Conservation (phyloP, 2,329 filamentous ascomycete species). For the Ceratocystis alfenasii region DNA sequence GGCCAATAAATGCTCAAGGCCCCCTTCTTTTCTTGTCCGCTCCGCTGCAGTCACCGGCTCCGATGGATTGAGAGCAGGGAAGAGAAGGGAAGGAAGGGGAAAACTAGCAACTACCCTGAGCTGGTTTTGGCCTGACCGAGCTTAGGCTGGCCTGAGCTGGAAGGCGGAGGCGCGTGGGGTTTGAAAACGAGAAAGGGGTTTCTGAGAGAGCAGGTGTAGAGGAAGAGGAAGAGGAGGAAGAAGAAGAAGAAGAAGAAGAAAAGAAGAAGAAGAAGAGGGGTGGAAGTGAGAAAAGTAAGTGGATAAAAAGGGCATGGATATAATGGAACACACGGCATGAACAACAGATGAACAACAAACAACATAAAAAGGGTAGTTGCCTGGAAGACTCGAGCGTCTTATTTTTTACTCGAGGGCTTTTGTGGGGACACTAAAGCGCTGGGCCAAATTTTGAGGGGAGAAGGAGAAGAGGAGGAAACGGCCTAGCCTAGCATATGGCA, state of each 20-base stretch:
- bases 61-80: neutral
- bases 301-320: no score
- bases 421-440: neutral
- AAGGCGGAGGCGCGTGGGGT: conserved; percentile 1
- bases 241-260: neutral
- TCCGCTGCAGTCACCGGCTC: neutral
- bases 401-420: neutral
- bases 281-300: neutral
- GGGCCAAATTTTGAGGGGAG: neutral
- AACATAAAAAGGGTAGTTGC: neutral
- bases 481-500: neutral
- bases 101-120: conserved; percentile 8
- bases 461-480: neutral
- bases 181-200: neutral
- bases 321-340: neutral
- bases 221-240: neutral
- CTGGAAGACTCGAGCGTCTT: conserved; percentile 4
- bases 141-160: neutral
- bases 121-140: neutral
- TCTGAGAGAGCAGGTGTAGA: neutral
- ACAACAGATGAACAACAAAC: conserved; percentile 10
- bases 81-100: neutral
- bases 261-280: neutral
- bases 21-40: neutral
- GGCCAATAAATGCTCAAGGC: neutral